Conservation (phyloP, 129 eudicot species). For the Ambrosia trifida region DNA sequence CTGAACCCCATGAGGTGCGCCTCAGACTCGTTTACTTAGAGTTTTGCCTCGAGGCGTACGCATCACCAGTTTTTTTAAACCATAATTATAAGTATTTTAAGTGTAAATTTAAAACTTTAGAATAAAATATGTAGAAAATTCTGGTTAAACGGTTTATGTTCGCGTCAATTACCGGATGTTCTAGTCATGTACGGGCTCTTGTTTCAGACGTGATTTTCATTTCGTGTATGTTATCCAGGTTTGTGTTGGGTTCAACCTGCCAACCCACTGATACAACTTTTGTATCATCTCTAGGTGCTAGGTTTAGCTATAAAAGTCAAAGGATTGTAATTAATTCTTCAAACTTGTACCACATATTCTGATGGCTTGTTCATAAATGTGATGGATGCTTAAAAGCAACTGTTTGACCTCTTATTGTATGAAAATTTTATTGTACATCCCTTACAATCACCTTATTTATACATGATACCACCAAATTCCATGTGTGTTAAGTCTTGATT, state of each 20-base stretch:
- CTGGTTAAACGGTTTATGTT: background rate
- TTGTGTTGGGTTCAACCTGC: background rate
- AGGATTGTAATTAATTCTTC: background rate
- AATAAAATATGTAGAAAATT: background rate
- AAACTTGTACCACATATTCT: slow-evolving; percentile 4
- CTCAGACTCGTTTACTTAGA: too few species aligned
- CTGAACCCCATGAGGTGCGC: too few species aligned
- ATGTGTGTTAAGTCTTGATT: background rate
- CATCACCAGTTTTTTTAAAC: too few species aligned
- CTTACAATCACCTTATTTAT: background rate
- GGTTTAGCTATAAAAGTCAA: background rate
- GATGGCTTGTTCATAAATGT: background rate
- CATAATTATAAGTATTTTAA: background rate
- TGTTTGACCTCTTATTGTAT: background rate
- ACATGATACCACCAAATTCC: background rate
- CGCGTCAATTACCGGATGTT: background rate
- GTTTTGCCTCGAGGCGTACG: too few species aligned
- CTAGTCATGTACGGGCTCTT: background rate
- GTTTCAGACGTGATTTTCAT: background rate
- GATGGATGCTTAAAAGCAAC: background rate
- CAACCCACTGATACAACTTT: background rate
- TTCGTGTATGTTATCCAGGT: background rate
- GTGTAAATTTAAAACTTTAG: background rate
- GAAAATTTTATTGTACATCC: background rate
- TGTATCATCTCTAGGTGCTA: background rate